Base-by-base conservation (phyloP, 106 monocot genomes). In the Dendrobium nobile region DNA sequence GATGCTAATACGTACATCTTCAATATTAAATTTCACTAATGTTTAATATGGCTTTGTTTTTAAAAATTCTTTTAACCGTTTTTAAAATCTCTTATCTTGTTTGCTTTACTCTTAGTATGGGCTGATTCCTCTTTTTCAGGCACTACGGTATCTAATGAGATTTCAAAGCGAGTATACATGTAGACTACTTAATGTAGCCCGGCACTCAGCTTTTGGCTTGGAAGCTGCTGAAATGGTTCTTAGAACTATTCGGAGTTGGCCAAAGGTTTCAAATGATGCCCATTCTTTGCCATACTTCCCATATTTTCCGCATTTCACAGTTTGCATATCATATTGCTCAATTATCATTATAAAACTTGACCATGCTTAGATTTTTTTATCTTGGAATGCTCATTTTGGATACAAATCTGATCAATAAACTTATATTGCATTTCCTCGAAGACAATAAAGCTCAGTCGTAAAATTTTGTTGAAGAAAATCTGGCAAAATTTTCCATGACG, bases 101-200 rank as follows among this genome's bases (percentile, higher is more conserved):
- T 9, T 31, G 31, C 1, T 33, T 10, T 3, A 33, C 33, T 33
- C 18, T 70, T 13, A 70, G 13, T 33, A 70, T 31, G 68, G 13
- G 16, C 11, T 74, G 42, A 19, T 42, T 54, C 54, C 22, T 15
- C 20, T 75, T 78, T 48, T 86, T 31, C 83, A 95, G 95, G 92
- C 95, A 19, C 75, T 89, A 79, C 83, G 95, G 24, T 95, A 92
- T 31, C 77, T 95, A 59, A 95, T 95, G 95, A 87, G 95, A 82
- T 95, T 92, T 82, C 80, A 86, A 72, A 91, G 86, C 78, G 83
- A 89, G 65, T 95, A 95, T 58, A 92, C 86, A 41, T 95, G 95
- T 65, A 42, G 75, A 44, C 82, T 91, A 31, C 78, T 95, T 51
- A 95, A 95, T 82, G 73, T 75, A 17, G 95, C 95, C 81, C 78